Percentiles rank a stretch among this genome's conserved stretches.
Conservation (phyloP, 179 eudicot genomes). For the Drosera spatulata region DNA sequence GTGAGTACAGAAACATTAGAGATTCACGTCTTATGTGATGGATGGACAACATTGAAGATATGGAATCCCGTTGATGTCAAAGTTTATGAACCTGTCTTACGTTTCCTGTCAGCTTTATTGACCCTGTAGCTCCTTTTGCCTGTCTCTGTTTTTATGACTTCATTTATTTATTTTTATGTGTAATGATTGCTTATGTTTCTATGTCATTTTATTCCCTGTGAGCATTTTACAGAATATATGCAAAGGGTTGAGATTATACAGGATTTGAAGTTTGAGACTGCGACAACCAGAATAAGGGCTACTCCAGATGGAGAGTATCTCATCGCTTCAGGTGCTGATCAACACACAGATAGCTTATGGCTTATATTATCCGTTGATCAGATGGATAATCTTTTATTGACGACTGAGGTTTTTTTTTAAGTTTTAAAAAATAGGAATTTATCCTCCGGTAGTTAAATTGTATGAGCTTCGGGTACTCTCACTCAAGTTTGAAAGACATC, state of each 20-base stretch:
- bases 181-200: neutral
- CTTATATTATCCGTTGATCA: too few species aligned
- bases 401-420: neutral
- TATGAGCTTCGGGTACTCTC: slow-evolving; percentile 80
- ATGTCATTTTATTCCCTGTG: slow-evolving; percentile 6
- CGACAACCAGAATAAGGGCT: slow-evolving; percentile 77
- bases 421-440: slow-evolving; percentile 47
- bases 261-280: slow-evolving; percentile 85
- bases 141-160: neutral
- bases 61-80: too few species aligned
- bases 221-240: slow-evolving; percentile 37
- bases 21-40: too few species aligned
- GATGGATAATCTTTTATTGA: too few species aligned
- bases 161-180: neutral
- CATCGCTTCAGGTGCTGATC: slow-evolving; percentile 70
- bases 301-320: slow-evolving; percentile 96
- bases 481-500: slow-evolving; percentile 90
- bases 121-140: too few species aligned
- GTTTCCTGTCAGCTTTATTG: too few species aligned
- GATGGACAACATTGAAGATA: too few species aligned
- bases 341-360: neutral
- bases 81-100: too few species aligned
- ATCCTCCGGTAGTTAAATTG: slow-evolving; percentile 95
- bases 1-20: too few species aligned
- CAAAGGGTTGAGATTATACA: slow-evolving; percentile 79